These are phyloP conservation scores for Lippia alba DNA, from an alignment of 305 asterid species.

Conservation along the genomic window DNA sequence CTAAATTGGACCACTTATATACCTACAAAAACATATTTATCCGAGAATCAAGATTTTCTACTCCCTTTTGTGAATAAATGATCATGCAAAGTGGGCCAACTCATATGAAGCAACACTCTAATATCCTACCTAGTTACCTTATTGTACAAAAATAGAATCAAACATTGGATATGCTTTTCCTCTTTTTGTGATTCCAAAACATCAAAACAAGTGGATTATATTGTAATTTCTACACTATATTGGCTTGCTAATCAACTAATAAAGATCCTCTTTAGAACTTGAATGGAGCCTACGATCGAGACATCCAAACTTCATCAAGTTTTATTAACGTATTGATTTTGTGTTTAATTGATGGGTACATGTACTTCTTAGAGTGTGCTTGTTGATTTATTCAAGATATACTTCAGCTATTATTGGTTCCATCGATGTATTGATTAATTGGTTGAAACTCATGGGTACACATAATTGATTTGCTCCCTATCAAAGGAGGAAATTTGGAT, in stretches of 20 bases:
- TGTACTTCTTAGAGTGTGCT: too few relatives aligned
- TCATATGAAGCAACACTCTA: conserved; percentile 1
- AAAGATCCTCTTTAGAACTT: background rate
- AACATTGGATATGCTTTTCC: background rate
- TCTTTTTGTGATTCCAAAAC: conserved; percentile 2
- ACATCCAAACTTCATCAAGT: too few relatives aligned
- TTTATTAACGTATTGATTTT: too few relatives aligned
- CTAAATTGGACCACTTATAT: conserved; percentile 15
- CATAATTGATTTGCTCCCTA: too few relatives aligned
- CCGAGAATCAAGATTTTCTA: background rate
- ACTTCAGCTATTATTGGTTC: too few relatives aligned
- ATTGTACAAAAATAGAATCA: background rate
- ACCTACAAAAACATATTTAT: background rate
- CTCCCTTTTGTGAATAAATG: background rate
- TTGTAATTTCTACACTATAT: background rate
- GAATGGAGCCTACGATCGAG: background rate
- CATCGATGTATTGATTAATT: too few relatives aligned
- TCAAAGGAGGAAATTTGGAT: background rate
- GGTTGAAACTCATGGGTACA: too few relatives aligned
- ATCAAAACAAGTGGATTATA: background rate
- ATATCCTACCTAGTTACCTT: too few relatives aligned
- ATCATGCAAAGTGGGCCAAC: conserved; percentile 17
- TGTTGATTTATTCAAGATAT: too few relatives aligned
- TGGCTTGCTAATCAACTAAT: background rate
- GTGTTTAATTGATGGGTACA: too few relatives aligned